Conservation (phyloP, 2,329 filamentous ascomycete genomes). For the Dryadomyces quercivorus region DNA sequence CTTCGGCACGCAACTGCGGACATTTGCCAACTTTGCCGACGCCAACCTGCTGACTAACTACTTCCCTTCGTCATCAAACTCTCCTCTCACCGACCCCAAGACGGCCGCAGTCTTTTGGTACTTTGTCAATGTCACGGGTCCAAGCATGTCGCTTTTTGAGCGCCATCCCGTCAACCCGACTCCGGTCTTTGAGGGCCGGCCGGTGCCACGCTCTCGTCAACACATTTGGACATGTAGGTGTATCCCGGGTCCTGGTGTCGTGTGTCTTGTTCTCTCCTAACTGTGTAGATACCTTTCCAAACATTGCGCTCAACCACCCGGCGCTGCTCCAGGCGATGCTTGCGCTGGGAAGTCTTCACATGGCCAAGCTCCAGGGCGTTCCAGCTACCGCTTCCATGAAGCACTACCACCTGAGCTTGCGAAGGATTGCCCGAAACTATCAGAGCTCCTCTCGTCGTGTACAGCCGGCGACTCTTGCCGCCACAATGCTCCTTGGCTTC, state of each 20-base stretch:
- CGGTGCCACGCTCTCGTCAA: slow-evolving; percentile 50
- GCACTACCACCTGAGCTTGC: slow-evolving; percentile 80
- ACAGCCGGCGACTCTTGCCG: slow-evolving; percentile 73
- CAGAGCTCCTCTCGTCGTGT: slow-evolving; percentile 55
- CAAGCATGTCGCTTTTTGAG: slow-evolving; percentile 78
- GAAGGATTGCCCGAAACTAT: slow-evolving; percentile 66
- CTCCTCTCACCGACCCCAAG: slow-evolving; percentile 67
- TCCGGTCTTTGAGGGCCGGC: slow-evolving; percentile 48
- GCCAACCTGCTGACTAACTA: slow-evolving; percentile 51
- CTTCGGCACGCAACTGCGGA: slow-evolving; percentile 33
- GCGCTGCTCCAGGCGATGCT: slow-evolving; percentile 84
- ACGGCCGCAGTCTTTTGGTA: slow-evolving; percentile 81
- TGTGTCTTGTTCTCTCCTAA: slow-evolving; percentile 11
- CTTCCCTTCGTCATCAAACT: slow-evolving; percentile 49
- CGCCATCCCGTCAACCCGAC: slow-evolving; percentile 64
- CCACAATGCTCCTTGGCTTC: slow-evolving; percentile 73
- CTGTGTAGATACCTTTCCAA: slow-evolving; percentile 61
- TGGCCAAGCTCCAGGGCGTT: slow-evolving; percentile 65
- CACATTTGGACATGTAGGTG: slow-evolving; percentile 51
- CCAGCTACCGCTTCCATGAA: slow-evolving; percentile 73
- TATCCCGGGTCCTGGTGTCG: neutral
- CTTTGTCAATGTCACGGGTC: slow-evolving; percentile 80
- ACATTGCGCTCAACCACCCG: slow-evolving; percentile 74
- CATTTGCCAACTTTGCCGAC: slow-evolving; percentile 35
- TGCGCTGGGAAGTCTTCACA: slow-evolving; percentile 75